Percentiles rank a stretch among this genome's conserved stretches.
phyloP scores from a whole-genome alignment of 2,329 filamentous ascomycete genomes.

The Hirsutella thompsonii region DNA sequence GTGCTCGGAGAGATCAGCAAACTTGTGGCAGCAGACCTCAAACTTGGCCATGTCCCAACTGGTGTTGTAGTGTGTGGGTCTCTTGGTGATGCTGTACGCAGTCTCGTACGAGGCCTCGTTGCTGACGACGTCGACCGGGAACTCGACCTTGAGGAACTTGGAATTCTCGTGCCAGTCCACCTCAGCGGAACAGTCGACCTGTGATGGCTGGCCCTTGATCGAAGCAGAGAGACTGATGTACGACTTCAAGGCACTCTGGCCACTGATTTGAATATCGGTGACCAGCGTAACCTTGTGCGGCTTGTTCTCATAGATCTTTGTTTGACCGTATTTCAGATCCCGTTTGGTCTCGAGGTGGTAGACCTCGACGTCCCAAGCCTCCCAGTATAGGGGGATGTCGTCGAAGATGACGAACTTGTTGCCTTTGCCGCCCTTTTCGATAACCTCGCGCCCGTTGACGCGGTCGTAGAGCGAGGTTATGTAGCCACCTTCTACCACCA shows the following conservation, averaged over 20 bases:
- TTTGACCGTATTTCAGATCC: constrained; percentile 56
- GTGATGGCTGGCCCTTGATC: constrained; percentile 43
- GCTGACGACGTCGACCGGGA: constrained; percentile 82
- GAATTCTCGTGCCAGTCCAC: constrained; percentile 97
- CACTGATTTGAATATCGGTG: constrained; percentile 78
- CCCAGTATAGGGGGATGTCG: constrained; percentile 95
- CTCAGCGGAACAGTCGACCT: constrained; percentile 67
- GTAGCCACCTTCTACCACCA: constrained; percentile 60
- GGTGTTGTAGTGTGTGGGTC: constrained; percentile 97
- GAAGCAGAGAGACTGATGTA: constrained; percentile 68
- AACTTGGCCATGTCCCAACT: constrained; percentile 97
- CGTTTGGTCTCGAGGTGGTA: constrained; percentile 82
- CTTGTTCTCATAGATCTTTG: constrained; percentile 57
- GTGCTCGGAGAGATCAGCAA: constrained; percentile 78
- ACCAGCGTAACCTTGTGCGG: constrained; percentile 68
- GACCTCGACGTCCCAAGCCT: constrained; percentile 96
- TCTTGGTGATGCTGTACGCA: constrained; percentile 76
- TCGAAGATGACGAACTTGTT: constrained; percentile 93
- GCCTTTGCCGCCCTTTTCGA: constrained; percentile 61
- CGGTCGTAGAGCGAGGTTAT: constrained; percentile 80
- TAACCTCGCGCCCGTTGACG: constrained; percentile 58
- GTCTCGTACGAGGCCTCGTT: constrained; percentile 93
- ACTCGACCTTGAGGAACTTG: constrained; percentile 98
- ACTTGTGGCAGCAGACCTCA: constrained; percentile 92
- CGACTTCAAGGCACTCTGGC: constrained; percentile 74